Percentiles rank a stretch among this genome's conserved stretches.
phyloP scores from a whole-genome alignment of 2,329 filamentous ascomycete genomes.

The Fusarium nanum region DNA sequence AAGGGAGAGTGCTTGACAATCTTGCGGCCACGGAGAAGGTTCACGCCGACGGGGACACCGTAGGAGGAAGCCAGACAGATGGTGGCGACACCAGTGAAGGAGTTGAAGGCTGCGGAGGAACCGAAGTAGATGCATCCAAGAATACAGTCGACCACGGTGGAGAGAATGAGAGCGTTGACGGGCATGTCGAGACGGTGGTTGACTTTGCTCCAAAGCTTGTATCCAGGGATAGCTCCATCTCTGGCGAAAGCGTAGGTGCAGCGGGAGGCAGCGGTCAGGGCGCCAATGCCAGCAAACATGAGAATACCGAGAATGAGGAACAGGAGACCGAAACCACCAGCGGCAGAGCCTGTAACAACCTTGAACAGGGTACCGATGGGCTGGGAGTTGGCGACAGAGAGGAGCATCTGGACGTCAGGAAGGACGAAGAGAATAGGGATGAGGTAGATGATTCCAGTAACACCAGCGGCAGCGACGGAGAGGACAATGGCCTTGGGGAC shows the following conservation, averaged over 20 bases:
- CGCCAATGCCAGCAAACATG: slow-evolving; percentile 80
- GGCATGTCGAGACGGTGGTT: slow-evolving; percentile 76
- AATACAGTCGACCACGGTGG: slow-evolving; percentile 74
- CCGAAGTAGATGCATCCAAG: slow-evolving; percentile 85
- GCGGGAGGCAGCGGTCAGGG: slow-evolving; percentile 77
- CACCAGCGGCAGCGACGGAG: slow-evolving; percentile 72
- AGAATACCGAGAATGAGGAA: slow-evolving; percentile 82
- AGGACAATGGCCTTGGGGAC: slow-evolving; percentile 76
- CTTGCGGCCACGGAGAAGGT: slow-evolving; percentile 72
- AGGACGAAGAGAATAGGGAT: slow-evolving; percentile 82
- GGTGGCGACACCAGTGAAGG: slow-evolving; percentile 82
- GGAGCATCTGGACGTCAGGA: slow-evolving; percentile 72
- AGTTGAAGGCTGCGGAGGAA: slow-evolving; percentile 80
- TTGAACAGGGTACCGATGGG: slow-evolving; percentile 83
- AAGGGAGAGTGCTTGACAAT: slow-evolving; percentile 74
- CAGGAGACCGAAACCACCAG: slow-evolving; percentile 78
- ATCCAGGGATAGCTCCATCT: slow-evolving; percentile 79
- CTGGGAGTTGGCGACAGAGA: slow-evolving; percentile 75
- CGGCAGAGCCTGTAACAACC: slow-evolving; percentile 76
- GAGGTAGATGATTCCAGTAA: slow-evolving; percentile 72
- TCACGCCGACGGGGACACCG: slow-evolving; percentile 79
- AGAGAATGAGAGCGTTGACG: slow-evolving; percentile 75
- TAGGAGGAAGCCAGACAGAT: slow-evolving; percentile 83
- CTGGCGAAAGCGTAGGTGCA: slow-evolving; percentile 82
- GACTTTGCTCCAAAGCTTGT: slow-evolving; percentile 73